These are phyloP conservation scores for Stentor coeruleus DNA, from an alignment of 73 alveolate genomes.

Conservation along the genomic window DNA sequence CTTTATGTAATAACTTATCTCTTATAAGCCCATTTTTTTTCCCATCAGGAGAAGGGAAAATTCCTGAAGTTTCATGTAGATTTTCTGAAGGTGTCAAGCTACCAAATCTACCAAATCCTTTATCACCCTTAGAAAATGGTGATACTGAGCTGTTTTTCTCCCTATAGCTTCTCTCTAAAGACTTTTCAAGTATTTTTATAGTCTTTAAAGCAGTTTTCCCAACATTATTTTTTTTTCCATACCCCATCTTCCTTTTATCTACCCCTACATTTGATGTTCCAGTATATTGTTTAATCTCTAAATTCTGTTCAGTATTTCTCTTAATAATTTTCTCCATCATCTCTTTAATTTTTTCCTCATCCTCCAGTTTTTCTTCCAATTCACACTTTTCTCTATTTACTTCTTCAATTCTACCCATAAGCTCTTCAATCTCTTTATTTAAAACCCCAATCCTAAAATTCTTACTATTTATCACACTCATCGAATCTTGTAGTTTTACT, in stretches of 20 bases:
- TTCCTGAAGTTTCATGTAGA: background rate
- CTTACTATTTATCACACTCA: no score
- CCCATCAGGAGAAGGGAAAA: background rate
- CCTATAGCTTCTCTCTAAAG: no score
- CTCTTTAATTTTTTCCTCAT: background rate
- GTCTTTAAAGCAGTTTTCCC: no score
- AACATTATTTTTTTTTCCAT: background rate
- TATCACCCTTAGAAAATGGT: background rate
- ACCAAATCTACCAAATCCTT: background rate
- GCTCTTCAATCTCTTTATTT: background rate
- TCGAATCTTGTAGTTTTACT: background rate
- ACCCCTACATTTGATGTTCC: no score
- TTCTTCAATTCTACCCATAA: background rate
- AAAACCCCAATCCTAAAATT: background rate
- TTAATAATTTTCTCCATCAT: no score
- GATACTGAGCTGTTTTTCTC: no score
- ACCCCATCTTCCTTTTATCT: no score
- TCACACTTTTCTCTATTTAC: no score
- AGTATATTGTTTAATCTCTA: no score
- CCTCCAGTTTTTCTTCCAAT: background rate
- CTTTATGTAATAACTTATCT: no score
- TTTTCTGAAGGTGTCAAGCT: background rate
- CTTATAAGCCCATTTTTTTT: background rate
- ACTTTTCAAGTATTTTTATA: no score
- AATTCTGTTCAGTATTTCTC: background rate